Evolutionary conservation across 108 stramenopile species (phyloP), one percentile per base, ranked within the genome.

Genomic region (Seminavis robusta): DNA sequence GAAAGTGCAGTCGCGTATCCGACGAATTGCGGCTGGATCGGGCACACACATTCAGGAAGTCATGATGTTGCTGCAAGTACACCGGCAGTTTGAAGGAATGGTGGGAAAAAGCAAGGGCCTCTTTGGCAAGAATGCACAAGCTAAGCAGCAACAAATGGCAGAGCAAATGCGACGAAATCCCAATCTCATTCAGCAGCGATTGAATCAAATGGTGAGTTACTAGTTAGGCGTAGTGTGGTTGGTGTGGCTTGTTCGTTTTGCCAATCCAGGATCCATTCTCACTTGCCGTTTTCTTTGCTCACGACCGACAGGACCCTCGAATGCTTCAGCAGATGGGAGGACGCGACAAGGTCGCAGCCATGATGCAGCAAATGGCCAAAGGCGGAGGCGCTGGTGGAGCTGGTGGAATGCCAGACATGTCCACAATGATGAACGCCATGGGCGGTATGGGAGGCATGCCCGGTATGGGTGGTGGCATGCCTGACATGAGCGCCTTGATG

Each of bases 11-110:
- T 80, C 76, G 20, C 79, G 90, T 13, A 80, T 91, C 34, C 68
- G 71, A 6, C 91, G 94, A 10, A 94, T 98, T 43, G 98, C 98
- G 10, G 72, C 83, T 9, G 98, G 98, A 6, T 83, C 86, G 19
- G 98, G 96, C 2, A 74, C 74, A 15, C 94, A 95, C 57, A 92
- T 91, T 34, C 74, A 73, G 40, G 86, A 91, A 64, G 90, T 98
- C 24, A 67, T 80, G 30, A 69, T 83, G 73, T 73, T 98, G 25
- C 73, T 98, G 38, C 75, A 88, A 61, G 53, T 59, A 10, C 88
- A 97, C 67, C 92, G 93, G 69, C 95, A 96, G 67, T 93, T 93
- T 61, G 90, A 82, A 59, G 73, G 83, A 29, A 74, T 97, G 75
- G 81, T 97, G 1, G 95, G 95, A 34, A 95, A 97, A 73, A 71